Base-by-base conservation (phyloP, 1,284 basidiomycete genomes). In the Schizophyllum amplum region DNA sequence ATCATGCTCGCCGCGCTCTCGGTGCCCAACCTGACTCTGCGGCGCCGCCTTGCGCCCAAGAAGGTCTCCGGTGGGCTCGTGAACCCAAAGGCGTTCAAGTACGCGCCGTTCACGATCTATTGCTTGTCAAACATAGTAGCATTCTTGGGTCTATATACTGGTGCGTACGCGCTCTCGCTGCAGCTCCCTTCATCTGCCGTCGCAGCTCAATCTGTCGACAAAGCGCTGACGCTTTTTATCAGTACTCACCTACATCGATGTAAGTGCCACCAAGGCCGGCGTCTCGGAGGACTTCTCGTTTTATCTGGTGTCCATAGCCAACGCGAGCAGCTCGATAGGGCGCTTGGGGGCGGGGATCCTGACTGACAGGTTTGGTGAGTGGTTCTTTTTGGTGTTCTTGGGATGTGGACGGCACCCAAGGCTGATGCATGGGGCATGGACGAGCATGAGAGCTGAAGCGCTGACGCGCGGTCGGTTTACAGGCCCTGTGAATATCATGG, bases 111-210 rank as follows among this genome's bases (percentile, higher is more conserved):
- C 63, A 64, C 73, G 3, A 55, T 75, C 0, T 82, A 81, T 62
- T 73, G 71, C 52, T 6, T 72, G 2, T 72, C 80, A 0, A 72
- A 73, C 1, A 68, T 78, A 50, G 63, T 78, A 5, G 68, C 71
- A 1, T 86, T 81, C 67, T 70, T 87, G 6, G 85, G 85, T 9
- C 65, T 86, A 20, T 87, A 82, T 64, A 86, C 83, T 1, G 74
- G 81, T 81, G 57, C 6, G 72, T n/a, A n/a, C n/a, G n/a, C n/a
- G n/a, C n/a, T 62, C 54, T 11, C n/a, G 42, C 13, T 25, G 15
- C 23, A 6, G 24, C 4, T 21, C 15, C 54, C n/a, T 20, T 42
- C n/a, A 24, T 24, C 56, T 24, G 22, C 25, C 58, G 24, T 52
- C 48, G 26, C 33, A 27, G n/a, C 25, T 54, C 55, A 27, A 25